phyloP scores from a whole-genome alignment of 2,329 filamentous ascomycete genomes.

The Pseudogymnoascus sp. region DNA sequence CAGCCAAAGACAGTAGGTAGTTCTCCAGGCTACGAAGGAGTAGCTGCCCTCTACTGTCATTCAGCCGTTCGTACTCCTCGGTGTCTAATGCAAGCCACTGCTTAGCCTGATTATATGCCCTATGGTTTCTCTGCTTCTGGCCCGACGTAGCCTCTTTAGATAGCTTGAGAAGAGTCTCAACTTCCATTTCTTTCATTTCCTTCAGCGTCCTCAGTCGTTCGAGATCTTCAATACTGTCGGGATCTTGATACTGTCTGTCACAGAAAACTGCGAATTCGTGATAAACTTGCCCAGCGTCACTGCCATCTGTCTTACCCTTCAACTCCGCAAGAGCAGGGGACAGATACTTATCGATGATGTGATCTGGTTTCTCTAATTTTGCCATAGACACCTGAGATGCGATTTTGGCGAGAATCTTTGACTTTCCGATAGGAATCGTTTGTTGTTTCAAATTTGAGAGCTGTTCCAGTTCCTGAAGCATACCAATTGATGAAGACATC shows the following conservation, averaged over 20 bases:
- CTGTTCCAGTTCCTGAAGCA: conserved; percentile 68
- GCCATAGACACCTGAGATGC: conserved; percentile 86
- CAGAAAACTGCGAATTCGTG: conserved; percentile 95
- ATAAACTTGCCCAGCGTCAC: conserved; percentile 79
- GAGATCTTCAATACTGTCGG: conserved; percentile 77
- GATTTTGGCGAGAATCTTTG: conserved; percentile 78
- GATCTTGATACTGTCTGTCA: conserved; percentile 84
- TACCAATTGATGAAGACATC: conserved; percentile 77
- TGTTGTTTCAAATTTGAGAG: conserved; percentile 58
- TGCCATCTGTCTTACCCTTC: conserved; percentile 56
- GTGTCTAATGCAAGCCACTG: conserved; percentile 88
- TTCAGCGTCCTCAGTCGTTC: conserved; percentile 71
- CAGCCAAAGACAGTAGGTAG: conserved; percentile 75
- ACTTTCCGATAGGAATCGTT: conserved; percentile 61
- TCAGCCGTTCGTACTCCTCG: conserved; percentile 73
- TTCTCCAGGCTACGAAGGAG: conserved; percentile 87
- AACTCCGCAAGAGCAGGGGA: conserved; percentile 77
- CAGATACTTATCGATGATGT: conserved; percentile 81
- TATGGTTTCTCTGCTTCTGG: conserved; percentile 48
- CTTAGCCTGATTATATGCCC: conserved; percentile 63
- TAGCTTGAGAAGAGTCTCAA: conserved; percentile 62
- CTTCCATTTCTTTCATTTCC: conserved; percentile 73
- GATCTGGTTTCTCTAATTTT: conserved; percentile 80
- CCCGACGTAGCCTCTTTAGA: conserved; percentile 34
- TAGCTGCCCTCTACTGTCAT: conserved; percentile 70